A percentile compares a stretch with the other conserved stretches of the same genome.
phyloP scores from a whole-genome alignment of 2,329 filamentous ascomycete genomes.

The Pseudopithomyces maydicus region DNA sequence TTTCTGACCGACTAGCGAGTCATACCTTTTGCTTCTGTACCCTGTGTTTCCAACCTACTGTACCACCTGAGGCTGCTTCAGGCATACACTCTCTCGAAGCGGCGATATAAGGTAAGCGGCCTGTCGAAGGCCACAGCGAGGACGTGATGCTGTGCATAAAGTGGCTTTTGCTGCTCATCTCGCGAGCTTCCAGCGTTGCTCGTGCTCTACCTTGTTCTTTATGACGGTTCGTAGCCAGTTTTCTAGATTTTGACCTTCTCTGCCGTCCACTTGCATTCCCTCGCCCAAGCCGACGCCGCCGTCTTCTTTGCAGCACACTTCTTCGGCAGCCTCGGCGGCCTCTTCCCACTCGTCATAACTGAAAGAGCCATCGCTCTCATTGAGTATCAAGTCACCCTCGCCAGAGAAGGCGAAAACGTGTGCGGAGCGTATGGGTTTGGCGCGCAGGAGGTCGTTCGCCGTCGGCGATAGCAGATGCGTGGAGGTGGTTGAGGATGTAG shows the following conservation, averaged over 20 bases:
- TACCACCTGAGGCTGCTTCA: no score
- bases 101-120: neutral
- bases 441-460: constrained; percentile 63
- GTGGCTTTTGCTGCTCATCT: constrained; percentile 21
- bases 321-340: constrained; percentile 67
- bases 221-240: constrained; percentile 49
- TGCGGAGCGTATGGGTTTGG: constrained; percentile 76
- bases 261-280: constrained; percentile 47
- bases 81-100: no score
- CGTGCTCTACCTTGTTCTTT: constrained; percentile 44
- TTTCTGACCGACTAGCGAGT: neutral
- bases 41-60: neutral
- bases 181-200: constrained; percentile 48
- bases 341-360: constrained; percentile 75
- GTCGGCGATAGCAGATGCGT: constrained; percentile 59
- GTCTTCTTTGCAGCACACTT: constrained; percentile 63
- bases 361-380: constrained; percentile 83
- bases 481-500: constrained; percentile 67
- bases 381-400: constrained; percentile 71
- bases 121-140: no score
- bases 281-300: constrained; percentile 42
- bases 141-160: neutral
- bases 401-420: constrained; percentile 81
- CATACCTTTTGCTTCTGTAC: neutral
- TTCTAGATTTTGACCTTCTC: constrained; percentile 35